These are phyloP conservation scores for Trichoderma brevicompactum DNA, from an alignment of 2,329 filamentous ascomycete genomes.

Conservation along the genomic window DNA sequence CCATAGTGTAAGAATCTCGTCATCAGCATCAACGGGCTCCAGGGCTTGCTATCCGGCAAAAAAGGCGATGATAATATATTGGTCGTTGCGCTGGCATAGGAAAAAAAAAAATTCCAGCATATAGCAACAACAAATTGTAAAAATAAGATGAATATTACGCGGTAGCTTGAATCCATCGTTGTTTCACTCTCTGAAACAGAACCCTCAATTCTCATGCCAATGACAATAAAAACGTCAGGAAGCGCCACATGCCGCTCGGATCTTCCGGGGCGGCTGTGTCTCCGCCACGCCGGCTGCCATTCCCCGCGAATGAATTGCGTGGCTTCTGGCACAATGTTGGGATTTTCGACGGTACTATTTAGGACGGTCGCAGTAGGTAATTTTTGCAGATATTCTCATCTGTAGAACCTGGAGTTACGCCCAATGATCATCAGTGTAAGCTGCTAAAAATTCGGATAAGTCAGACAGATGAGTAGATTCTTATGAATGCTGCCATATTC, in stretches of 20 bases:
- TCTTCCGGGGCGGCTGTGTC: slow-evolving; percentile 3
- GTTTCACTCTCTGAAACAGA: background rate
- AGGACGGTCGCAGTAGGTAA: no score
- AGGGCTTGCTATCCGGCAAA: background rate
- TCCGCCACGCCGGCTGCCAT: background rate
- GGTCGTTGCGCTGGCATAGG: fast-evolving
- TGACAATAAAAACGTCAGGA: background rate
- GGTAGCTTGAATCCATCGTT: background rate
- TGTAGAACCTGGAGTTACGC: no score
- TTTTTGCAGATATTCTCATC: no score
- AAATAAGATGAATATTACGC: background rate
- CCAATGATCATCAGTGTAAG: no score
- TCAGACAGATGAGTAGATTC: no score
- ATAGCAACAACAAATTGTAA: background rate
- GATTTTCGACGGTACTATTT: background rate
- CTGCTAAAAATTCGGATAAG: no score
- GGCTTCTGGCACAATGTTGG: background rate
- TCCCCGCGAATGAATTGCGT: background rate
- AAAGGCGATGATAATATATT: no score
- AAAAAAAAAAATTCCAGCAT: no score
- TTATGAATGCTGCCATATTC: no score
- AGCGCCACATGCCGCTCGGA: slow-evolving; percentile 18
- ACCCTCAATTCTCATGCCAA: background rate
- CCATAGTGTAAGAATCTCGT: slow-evolving; percentile 15
- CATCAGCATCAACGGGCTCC: background rate